Percentiles rank a stretch among this genome's conserved stretches.
phyloP scores from a whole-genome alignment of 2,329 filamentous ascomycete genomes.

The Ceratocystis diversiconidia region DNA sequence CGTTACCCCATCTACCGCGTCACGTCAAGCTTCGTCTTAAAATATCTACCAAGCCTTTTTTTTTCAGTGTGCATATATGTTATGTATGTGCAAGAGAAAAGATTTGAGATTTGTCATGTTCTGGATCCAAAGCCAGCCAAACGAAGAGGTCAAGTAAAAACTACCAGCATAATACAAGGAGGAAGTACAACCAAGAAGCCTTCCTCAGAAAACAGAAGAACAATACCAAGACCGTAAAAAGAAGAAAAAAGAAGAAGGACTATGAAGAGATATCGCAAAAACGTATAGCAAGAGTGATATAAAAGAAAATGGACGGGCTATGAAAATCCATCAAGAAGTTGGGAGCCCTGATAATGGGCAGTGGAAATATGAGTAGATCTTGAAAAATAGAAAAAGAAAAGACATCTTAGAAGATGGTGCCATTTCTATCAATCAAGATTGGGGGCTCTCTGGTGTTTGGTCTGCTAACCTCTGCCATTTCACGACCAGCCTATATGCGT shows the following conservation, averaged over 20 bases:
- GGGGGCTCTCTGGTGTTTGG: constrained; percentile 95
- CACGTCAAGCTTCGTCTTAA: neutral
- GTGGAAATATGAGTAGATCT: neutral
- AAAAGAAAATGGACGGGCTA: neutral
- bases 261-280: neutral
- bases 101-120: constrained; percentile 3
- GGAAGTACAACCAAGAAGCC: constrained; percentile 2
- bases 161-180: neutral
- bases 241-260: neutral
- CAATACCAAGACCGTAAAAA: neutral
- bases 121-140: neutral
- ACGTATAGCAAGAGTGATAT: neutral
- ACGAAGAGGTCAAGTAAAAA: neutral
- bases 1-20: neutral
- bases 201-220: neutral
- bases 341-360: neutral
- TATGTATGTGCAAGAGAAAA: neutral
- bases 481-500: constrained; percentile 65
- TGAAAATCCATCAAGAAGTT: neutral
- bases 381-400: neutral
- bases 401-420: constrained; percentile 58
- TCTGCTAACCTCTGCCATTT: constrained; percentile 86
- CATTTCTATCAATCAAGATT: constrained; percentile 91
- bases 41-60: no score
- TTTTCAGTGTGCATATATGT: no score